Evolutionary conservation across 345 rosid genomes (phyloP).

Genomic region (Rhodamnia rubescens): DNA sequence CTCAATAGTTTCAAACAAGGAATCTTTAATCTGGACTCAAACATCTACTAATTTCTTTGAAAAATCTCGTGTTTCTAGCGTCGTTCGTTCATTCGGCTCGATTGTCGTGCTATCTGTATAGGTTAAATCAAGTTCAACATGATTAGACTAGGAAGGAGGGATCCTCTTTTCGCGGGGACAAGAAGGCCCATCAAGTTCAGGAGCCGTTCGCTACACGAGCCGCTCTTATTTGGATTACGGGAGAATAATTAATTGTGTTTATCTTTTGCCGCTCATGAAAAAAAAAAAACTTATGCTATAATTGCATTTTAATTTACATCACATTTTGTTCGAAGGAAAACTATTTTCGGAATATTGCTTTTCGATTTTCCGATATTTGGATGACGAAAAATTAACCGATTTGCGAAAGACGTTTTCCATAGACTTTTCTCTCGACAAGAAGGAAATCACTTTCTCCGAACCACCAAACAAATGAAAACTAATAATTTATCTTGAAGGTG

Average conservation of each 20-base stretch:
- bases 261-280: neutral
- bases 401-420: fast-evolving
- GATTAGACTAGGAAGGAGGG: neutral
- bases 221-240: neutral
- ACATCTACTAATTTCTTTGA: neutral
- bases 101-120: neutral
- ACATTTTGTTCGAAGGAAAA: neutral
- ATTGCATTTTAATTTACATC: neutral
- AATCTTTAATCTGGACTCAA: neutral
- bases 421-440: fast-evolving
- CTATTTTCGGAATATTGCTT: neutral
- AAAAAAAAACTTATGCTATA: neutral
- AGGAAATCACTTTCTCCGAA: neutral
- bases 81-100: fast-evolving
- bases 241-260: neutral
- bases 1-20: neutral
- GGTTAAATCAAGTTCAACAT: neutral
- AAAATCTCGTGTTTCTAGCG: neutral
- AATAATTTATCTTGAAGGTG: neutral
- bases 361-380: neutral
- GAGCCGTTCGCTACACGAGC: neutral
- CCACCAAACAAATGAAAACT: neutral
- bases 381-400: neutral
- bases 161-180: neutral
- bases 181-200: neutral